Conservation (phyloP, 1,284 basidiomycete species). For the Cystobasidium slooffiae region DNA sequence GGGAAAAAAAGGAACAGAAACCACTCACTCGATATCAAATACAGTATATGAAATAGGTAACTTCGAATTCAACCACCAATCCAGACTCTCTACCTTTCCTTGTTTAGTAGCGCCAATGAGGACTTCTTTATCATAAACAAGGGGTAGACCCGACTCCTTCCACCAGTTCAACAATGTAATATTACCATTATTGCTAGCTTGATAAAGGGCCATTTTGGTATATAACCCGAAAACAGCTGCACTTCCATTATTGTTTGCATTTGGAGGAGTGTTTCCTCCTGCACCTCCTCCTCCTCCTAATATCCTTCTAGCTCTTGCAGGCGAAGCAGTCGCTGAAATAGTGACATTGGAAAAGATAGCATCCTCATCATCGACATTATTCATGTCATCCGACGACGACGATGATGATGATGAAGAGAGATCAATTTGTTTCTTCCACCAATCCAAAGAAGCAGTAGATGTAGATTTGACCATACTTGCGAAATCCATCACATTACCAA, state of each 20-base stretch:
- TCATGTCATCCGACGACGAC: no score
- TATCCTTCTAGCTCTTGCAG: not conserved
- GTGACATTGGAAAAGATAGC: conserved; percentile 15
- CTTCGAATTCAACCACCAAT: conserved; percentile 80
- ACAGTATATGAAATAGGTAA: conserved; percentile 76
- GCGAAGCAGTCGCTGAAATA: not conserved
- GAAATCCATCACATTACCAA: conserved; percentile 78
- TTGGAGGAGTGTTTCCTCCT: not conserved
- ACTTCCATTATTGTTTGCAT: not conserved
- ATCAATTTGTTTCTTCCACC: conserved; percentile 63
- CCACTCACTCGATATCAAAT: conserved; percentile 75
- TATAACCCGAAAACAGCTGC: conserved; percentile 66
- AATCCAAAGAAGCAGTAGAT: conserved; percentile 63
- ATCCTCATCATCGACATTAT: not conserved
- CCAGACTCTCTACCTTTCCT: conserved; percentile 75
- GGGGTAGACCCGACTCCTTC: conserved; percentile 71
- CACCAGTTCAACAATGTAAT: conserved; percentile 79
- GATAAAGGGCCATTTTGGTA: conserved; percentile 72
- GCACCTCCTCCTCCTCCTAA: not conserved
- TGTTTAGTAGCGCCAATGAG: conserved; percentile 75
- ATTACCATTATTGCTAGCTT: conserved; percentile 76
- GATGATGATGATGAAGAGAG: not conserved
- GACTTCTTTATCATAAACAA: conserved; percentile 76
- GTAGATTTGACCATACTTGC: conserved; percentile 67
- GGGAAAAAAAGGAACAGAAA: not conserved